Evolutionary conservation across 2,329 filamentous ascomycete genomes (phyloP).

Genomic region (Coleophoma eucalyptorum): DNA sequence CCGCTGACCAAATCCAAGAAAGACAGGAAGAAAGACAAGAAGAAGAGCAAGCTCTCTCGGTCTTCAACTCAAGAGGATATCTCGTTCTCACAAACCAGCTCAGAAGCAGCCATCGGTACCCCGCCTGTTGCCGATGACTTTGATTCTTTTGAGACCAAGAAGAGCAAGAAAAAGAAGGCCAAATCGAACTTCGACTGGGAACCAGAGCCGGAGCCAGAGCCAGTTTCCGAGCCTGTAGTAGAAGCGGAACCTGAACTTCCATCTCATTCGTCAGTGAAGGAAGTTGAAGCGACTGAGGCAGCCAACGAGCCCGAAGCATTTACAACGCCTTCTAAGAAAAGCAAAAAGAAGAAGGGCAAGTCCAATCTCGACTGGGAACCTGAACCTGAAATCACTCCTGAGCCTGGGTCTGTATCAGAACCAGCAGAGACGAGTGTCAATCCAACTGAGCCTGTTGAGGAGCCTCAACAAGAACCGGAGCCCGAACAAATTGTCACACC

Average conservation of each 20-base stretch:
- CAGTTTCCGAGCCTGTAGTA: neutral
- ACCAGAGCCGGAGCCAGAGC: neutral
- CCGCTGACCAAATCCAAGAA: conserved; percentile 29
- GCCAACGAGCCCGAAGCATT: neutral
- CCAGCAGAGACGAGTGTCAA: no score
- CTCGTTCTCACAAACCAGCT: conserved; percentile 1
- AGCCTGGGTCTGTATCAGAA: neutral
- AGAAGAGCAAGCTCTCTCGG: conserved; percentile 12
- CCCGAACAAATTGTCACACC: neutral
- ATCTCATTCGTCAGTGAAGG: neutral
- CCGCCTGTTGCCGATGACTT: neutral
- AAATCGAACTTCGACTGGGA: neutral
- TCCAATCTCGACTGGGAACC: neutral
- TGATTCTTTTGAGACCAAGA: conserved; percentile 8
- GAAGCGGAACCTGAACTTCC: neutral
- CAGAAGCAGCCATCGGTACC: neutral
- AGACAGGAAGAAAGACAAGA: conserved; percentile 35
- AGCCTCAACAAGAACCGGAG: neutral
- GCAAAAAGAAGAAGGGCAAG: conserved; percentile 19
- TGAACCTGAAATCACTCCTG: neutral
- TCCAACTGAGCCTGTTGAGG: neutral
- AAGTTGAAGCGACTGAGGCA: neutral
- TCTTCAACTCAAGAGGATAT: conserved; percentile 11
- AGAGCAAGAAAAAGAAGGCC: conserved; percentile 22
- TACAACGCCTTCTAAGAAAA: conserved; percentile 19